A percentile compares a stretch with the other conserved stretches of the same genome.
These are phyloP conservation scores for Dryadomyces quercus-mongolicae DNA, from an alignment of 2,329 filamentous ascomycete species.

Conservation along the genomic window DNA sequence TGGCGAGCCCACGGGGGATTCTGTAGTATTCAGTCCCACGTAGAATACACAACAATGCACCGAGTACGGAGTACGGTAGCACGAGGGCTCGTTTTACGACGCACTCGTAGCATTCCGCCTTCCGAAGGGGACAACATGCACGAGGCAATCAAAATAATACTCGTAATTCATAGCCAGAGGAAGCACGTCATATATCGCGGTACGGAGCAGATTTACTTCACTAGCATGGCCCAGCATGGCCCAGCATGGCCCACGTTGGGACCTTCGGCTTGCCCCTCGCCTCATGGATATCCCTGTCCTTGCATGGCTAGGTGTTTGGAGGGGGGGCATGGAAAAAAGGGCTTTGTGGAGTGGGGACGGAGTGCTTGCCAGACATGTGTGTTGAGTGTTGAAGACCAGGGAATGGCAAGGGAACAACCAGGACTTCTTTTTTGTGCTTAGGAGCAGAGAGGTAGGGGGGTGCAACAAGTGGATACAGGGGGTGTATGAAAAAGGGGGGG, in stretches of 20 bases:
- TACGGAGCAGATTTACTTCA: neutral
- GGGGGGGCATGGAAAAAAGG: conserved; percentile 1
- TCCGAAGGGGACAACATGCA: too few species aligned
- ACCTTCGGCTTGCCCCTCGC: conserved; percentile 4
- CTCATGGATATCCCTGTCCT: conserved; percentile 3
- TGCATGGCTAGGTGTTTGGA: conserved; percentile 1
- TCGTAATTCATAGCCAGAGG: neutral
- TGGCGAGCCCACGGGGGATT: too few species aligned
- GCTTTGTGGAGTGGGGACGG: neutral
- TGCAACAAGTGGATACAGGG: neutral
- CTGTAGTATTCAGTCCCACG: too few species aligned
- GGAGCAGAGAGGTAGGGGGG: neutral
- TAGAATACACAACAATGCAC: too few species aligned
- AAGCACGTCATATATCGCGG: neutral
- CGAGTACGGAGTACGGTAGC: too few species aligned
- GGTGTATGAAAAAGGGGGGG: neutral
- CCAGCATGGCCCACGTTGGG: conserved; percentile 1
- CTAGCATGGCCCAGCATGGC: conserved; percentile 3
- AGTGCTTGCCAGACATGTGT: neutral
- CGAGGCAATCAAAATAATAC: neutral
- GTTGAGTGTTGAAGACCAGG: conserved; percentile 1
- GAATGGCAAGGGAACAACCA: neutral
- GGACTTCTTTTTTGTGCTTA: neutral
- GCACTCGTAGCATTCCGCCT: too few species aligned
- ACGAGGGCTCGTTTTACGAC: too few species aligned